Evolutionary conservation across 2,329 filamentous ascomycete species (phyloP).

Genomic region (Fusarium sp.): DNA sequence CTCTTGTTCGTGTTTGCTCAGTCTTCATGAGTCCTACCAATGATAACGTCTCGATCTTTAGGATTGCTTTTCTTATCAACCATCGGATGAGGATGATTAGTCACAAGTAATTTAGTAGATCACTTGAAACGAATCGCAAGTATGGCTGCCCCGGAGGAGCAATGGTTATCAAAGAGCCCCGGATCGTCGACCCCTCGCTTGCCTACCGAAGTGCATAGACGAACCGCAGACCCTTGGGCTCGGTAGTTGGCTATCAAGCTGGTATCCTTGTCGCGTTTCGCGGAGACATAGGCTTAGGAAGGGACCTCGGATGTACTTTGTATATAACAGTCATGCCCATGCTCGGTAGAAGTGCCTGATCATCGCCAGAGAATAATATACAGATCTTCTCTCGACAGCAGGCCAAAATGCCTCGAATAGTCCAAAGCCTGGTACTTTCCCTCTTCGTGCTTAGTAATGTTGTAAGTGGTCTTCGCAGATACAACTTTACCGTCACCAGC

Average conservation of each 20-base stretch:
- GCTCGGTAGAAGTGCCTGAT: neutral
- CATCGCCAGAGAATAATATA: rapidly evolving
- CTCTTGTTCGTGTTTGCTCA: neutral
- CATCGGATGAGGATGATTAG: neutral
- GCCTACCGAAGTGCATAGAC: neutral
- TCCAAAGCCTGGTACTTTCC: neutral
- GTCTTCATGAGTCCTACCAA: neutral
- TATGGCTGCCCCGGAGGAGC: rapidly evolving
- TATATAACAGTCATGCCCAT: neutral
- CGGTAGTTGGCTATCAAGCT: neutral
- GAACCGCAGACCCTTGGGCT: neutral
- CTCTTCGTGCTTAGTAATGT: neutral
- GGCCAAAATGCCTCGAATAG: neutral
- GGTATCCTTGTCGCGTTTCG: neutral
- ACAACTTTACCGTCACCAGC: neutral
- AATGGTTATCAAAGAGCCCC: neutral
- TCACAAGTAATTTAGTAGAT: rapidly evolving
- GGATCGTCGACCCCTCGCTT: neutral
- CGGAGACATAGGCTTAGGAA: neutral
- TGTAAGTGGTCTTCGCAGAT: neutral
- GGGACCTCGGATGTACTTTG: neutral
- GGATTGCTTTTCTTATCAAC: rapidly evolving
- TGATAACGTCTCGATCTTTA: rapidly evolving
- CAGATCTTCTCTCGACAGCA: neutral
- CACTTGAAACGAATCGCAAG: rapidly evolving